Evolutionary conservation across 768 basidiomycete genomes (phyloP).

Genomic region (Chalciporus piperatus): DNA sequence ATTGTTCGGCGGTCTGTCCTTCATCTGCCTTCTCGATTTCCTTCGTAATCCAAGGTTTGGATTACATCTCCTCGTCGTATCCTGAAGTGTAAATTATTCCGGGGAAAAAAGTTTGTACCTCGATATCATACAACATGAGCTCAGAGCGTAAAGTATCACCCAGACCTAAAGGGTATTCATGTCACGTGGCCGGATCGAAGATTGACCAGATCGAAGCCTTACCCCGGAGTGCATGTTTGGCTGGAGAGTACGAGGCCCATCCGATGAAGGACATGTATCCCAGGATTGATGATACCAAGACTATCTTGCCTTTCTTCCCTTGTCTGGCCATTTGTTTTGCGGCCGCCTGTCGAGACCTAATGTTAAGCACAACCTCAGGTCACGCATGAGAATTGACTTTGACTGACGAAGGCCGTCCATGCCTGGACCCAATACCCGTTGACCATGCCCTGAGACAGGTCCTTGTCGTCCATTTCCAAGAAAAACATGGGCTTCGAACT

Average conservation of each 20-base stretch:
- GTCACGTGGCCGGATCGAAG: too few relatives aligned
- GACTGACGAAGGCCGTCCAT: too few relatives aligned
- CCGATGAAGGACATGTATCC: constrained; percentile 72
- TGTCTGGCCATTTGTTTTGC: constrained; percentile 57
- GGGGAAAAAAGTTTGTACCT: constrained; percentile 51
- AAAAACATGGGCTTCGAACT: constrained; percentile 65
- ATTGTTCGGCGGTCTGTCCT: constrained; percentile 52
- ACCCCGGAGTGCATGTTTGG: background rate
- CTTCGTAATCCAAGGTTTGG: constrained; percentile 66
- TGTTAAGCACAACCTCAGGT: too few relatives aligned
- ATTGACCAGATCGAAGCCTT: too few relatives aligned
- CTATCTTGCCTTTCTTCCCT: constrained; percentile 58
- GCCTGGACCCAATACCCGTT: too few relatives aligned
- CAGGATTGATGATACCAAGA: constrained; percentile 68
- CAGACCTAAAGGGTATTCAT: constrained; percentile 47
- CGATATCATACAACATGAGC: constrained; percentile 38
- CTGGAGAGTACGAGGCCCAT: constrained; percentile 65
- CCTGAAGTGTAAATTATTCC: constrained; percentile 74
- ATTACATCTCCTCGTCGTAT: constrained; percentile 63
- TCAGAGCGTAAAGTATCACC: constrained; percentile 79
- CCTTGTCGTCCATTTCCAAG: constrained; percentile 57
- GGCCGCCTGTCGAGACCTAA: constrained; percentile 45
- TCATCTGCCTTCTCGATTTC: constrained; percentile 71
- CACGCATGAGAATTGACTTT: too few relatives aligned
- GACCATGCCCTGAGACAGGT: constrained; percentile 14